Evolutionary conservation across 345 rosid genomes (phyloP), one percentile per base, ranked within the genome.

Genomic region (Stellera chamaejasme): DNA sequence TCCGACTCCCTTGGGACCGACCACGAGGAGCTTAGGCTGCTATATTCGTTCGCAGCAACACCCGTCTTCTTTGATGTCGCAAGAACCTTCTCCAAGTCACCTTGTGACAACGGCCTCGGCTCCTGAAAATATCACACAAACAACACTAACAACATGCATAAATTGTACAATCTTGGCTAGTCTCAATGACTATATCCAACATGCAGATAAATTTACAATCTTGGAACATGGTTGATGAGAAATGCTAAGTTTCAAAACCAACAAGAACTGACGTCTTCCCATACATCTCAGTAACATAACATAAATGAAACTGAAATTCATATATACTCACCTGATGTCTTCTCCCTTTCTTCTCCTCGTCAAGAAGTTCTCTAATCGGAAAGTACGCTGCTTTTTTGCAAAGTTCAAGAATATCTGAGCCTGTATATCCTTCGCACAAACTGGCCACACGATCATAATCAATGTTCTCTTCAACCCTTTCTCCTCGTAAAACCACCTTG

Each of bases 301-400:
- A 46, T 12, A 46, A 32, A 32, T 8, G 9, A 3, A 32, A 32
- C 5, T 32, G 39, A 32, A 32, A 32, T 32, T 26, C 43, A 6
- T 45, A 55, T 36, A 64, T 54, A 72, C 97, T 79, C 63, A 93
- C 99, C 43, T 63, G 59, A 52, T 72, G 64, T 27, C 48, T 62
- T 65, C 66, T 87, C 50, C 99, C 99, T n/a, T 79, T 82, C 68
- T 77, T 83, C 78, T 93, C 99, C 66, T 81, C 79, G 39, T 87
- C 88, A 53, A 93, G 59, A 42, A 89, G 68, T 48, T 93, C 96
- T 72, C 96, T 83, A 52, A 93, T 76, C 48, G 96, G 82, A 60
- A 78, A 84, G 79, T 89, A 93, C 12, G 97, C 99, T 0, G 97
- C 97, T 64, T 89, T 89, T 77, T 93, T 93, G 81, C 99, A 93